Evolutionary conservation across 2,329 filamentous ascomycete genomes (phyloP).

Genomic region (Leptographium galeiforme): DNA sequence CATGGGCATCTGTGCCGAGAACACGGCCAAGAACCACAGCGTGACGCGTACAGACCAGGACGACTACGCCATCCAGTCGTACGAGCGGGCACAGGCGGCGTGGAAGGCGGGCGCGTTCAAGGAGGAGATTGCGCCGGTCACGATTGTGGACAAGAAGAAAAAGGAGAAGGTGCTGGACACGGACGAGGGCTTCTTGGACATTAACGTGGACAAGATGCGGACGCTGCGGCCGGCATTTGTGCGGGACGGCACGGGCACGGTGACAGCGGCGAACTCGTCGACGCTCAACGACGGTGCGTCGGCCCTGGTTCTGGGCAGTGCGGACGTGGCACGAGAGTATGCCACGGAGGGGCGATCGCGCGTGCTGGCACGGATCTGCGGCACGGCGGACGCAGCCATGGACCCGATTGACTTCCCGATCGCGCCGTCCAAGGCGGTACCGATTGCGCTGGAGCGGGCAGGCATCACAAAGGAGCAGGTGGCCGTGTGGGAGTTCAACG

Average conservation of each 20-base stretch:
- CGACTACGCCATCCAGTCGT: constrained; percentile 77
- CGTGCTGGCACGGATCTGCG: constrained; percentile 75
- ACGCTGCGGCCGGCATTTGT: constrained; percentile 86
- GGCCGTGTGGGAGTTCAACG: constrained; percentile 95
- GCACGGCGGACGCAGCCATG: constrained; percentile 78
- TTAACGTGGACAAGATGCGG: constrained; percentile 76
- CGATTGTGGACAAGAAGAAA: constrained; percentile 62
- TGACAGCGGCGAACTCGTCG: constrained; percentile 89
- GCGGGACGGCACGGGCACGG: constrained; percentile 70
- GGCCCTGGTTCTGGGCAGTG: constrained; percentile 73
- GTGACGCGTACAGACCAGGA: constrained; percentile 82
- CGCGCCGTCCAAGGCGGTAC: constrained; percentile 83
- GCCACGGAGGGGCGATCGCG: constrained; percentile 51
- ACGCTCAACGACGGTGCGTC: constrained; percentile 92
- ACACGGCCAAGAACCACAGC: constrained; percentile 75
- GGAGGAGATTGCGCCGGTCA: constrained; percentile 83
- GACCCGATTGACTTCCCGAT: constrained; percentile 91
- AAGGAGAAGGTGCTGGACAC: constrained; percentile 61
- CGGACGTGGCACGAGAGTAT: constrained; percentile 67
- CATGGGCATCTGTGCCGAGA: constrained; percentile 96
- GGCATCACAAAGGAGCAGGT: constrained; percentile 88
- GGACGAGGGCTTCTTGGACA: constrained; percentile 79
- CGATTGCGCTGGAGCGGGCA: constrained; percentile 74
- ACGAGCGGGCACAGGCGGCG: constrained; percentile 77
- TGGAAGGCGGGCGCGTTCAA: constrained; percentile 75